Evolutionary conservation across 2,329 filamentous ascomycete genomes (phyloP).

Genomic region (Neofusicoccum sp.): DNA sequence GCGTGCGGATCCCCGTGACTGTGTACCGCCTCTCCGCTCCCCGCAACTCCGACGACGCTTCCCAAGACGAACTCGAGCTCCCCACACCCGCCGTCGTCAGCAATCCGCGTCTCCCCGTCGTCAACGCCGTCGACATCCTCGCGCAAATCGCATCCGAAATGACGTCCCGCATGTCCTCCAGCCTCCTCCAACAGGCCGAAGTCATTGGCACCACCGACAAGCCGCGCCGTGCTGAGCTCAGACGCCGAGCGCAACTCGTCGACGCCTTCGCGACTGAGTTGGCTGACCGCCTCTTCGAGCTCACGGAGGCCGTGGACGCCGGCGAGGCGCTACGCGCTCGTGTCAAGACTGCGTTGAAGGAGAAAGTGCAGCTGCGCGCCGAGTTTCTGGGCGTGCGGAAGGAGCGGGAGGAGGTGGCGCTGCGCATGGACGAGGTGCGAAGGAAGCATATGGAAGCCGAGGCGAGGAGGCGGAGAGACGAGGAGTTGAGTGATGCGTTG

Average conservation of each 20-base stretch:
- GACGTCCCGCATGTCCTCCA: conserved; percentile 45
- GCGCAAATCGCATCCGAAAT: conserved; percentile 51
- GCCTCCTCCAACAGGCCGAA: conserved; percentile 39
- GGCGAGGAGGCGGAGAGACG: conserved; percentile 26
- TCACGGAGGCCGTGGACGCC: conserved; percentile 53
- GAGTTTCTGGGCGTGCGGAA: conserved; percentile 49
- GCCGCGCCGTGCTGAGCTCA: conserved; percentile 40
- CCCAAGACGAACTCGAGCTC: conserved; percentile 31
- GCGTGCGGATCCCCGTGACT: conserved; percentile 27
- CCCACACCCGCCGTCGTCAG: conserved; percentile 40
- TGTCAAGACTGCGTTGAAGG: conserved; percentile 45
- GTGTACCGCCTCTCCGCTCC: conserved; percentile 29
- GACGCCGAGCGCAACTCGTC: conserved; percentile 47
- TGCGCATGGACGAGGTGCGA: conserved; percentile 50
- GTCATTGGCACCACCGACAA: conserved; percentile 38
- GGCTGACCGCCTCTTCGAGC: conserved; percentile 49
- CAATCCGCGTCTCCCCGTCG: conserved; percentile 31
- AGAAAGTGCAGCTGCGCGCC: conserved; percentile 45
- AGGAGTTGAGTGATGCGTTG: conserved; percentile 31
- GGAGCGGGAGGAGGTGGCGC: conserved; percentile 48
- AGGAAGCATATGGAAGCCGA: conserved; percentile 29
- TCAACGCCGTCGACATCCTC: conserved; percentile 54
- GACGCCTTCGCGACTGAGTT: conserved; percentile 49
- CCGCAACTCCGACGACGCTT: conserved; percentile 23
- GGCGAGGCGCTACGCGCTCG: conserved; percentile 47